Evolutionary conservation across 2,329 filamentous ascomycete genomes (phyloP), one percentile per base, ranked within the genome.

Genomic region (Nothophoma quercina): DNA sequence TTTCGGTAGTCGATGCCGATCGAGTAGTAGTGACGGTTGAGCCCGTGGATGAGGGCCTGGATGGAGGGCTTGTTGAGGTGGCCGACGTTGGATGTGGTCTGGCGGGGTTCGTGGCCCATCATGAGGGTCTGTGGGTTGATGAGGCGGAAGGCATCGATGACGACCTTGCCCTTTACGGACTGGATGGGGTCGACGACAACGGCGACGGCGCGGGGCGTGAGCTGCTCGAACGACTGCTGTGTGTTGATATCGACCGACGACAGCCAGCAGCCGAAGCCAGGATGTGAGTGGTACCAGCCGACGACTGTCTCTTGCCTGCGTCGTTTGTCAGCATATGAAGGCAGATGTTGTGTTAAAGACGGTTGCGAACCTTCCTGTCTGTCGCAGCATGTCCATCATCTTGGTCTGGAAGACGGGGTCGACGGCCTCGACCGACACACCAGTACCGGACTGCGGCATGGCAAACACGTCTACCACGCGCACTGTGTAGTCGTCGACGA

Each of bases 351-450:
- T 5, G 19, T 4, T 8, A 26, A 13, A 25, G 15, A 3, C 1
- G 25, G 51, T 18, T 63, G 40, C 62, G 21, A 81, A 96, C 91
- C 95, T 85, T 79, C 95, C 95, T 52, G 95, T 99, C 82, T 99
- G 95, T 71, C 90, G 85, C 74, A 99, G 82, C 95, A 99, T 98
- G 75, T 99, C 95, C 95, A 99, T 99, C 95, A 99, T 99, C 84
- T 97, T 99, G 70, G 92, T 97, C 81, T 99, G 95, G 77, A 99
- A 99, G 26, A 99, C 95, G 8, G 93, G 92, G 74, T 99, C 95
- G 59, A 99, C 95, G 43, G 95, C 96, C 78, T 99, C 95, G 69
- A 99, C 95, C 77, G 91, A 96, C 65, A 99, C 95, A 65, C 95
- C 95, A 1, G 95, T 99, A 78, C 95, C 95, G 67, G 93, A 97